Evolutionary conservation across 2,329 filamentous ascomycete species (phyloP), one percentile per base, ranked within the genome.

Genomic region (Zasmidium cellare): DNA sequence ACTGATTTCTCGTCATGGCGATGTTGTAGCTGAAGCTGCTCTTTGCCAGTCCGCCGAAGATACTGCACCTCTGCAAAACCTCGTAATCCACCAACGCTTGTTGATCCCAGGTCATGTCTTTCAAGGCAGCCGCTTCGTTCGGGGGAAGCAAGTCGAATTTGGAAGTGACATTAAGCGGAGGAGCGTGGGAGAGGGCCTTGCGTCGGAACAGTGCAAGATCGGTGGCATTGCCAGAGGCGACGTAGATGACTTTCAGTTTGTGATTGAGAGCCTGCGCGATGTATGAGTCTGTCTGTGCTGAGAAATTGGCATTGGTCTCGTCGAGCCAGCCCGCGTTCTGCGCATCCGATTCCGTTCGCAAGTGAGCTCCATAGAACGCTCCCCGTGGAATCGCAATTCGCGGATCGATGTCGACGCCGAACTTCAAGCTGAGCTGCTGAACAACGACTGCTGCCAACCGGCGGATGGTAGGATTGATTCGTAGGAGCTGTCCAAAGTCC

Each of bases 81-180:
- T 82, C 78, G 67, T 79, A 82, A 66, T 84, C 81, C 6, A 82
- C 75, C 19, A 82, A 68, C 2, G 75, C 77, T 56, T 78, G 76
- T 68, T 83, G 80, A 65, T 82, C 79, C 75, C 76, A 81, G 19
- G 69, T 75, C 38, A 83, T 65, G 19, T 58, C 57, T 12, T 70
- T 56, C 3, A 82, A 69, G 9, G 59, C 60, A 18, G 59, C 59
- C 1, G 73, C 65, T 51, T 80, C 77, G 0, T 22, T 65, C 58
- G 19, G 66, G 56, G 58, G 74, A 5, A 83, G 70, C 1, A 83
- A 64, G 25, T 80, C 74, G 16, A 71, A 57, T 65, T 81, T 81
- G 16, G 72, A 72, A 3, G 78, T 72, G 3, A 80, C 75, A 20
- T 70, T 75, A 11, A 80, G 65, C 1, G 64, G 62, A 3, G 65